Evolutionary conservation across 2,329 filamentous ascomycete species (phyloP).

Genomic region (Diaporthe longicolla): DNA sequence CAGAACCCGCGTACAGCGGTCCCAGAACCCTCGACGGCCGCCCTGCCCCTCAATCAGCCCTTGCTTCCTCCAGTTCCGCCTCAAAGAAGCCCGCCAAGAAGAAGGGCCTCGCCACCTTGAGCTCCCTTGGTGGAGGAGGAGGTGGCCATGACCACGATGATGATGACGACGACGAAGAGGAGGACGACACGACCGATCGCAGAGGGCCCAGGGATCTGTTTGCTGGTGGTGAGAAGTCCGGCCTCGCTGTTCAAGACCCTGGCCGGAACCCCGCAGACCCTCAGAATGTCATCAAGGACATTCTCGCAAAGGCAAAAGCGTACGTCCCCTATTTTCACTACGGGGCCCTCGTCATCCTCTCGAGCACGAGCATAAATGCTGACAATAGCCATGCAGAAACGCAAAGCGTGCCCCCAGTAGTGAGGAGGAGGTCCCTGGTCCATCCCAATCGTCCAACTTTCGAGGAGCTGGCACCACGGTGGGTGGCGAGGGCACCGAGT

Average conservation of each 20-base stretch:
- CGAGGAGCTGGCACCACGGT: slow-evolving; percentile 81
- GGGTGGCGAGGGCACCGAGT: slow-evolving; percentile 82
- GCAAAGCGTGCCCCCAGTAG: slow-evolving; percentile 58
- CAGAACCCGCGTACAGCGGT: slow-evolving; percentile 67
- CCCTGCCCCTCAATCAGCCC: slow-evolving; percentile 63
- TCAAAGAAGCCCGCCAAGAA: slow-evolving; percentile 64
- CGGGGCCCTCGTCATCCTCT: neutral
- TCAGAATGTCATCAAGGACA: slow-evolving; percentile 72
- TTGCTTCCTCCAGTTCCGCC: slow-evolving; percentile 52
- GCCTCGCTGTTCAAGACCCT: slow-evolving; percentile 77
- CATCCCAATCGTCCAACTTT: slow-evolving; percentile 67
- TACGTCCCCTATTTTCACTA: slow-evolving; percentile 54
- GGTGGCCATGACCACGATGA: slow-evolving; percentile 66
- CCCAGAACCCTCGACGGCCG: slow-evolving; percentile 75
- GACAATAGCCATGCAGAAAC: slow-evolving; percentile 63
- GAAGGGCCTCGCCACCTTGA: slow-evolving; percentile 73
- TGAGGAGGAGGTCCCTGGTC: slow-evolving; percentile 59
- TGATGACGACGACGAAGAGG: slow-evolving; percentile 72
- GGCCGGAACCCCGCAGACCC: slow-evolving; percentile 62
- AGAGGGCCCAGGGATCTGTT: slow-evolving; percentile 78
- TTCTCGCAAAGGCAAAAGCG: slow-evolving; percentile 75
- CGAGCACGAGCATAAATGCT: neutral
- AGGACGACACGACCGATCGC: slow-evolving; percentile 69
- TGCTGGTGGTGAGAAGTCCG: slow-evolving; percentile 88
- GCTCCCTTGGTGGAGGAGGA: slow-evolving; percentile 66